Percentiles rank a stretch among this genome's conserved stretches.
Conservation (phyloP, 495 filamentous ascomycete species). For the Trichocladium antarcticum region DNA sequence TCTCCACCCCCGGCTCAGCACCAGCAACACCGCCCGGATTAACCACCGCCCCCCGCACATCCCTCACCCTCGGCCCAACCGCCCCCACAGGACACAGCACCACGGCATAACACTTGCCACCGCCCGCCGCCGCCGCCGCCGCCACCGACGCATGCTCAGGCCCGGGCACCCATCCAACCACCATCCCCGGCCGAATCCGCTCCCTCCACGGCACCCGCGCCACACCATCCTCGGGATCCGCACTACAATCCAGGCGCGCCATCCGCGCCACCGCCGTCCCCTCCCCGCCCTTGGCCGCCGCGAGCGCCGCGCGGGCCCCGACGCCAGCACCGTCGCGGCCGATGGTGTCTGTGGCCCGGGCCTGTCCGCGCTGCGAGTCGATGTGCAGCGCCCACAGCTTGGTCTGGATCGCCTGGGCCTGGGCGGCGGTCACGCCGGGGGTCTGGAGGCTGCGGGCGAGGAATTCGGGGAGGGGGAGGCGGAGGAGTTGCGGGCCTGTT, state of each 20-base stretch:
- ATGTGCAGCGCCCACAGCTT: slow-evolving; percentile 29
- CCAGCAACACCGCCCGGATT: slow-evolving; percentile 2
- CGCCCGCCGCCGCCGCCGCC: neutral
- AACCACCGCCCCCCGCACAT: slow-evolving; percentile 9
- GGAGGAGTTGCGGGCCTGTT: slow-evolving; percentile 18
- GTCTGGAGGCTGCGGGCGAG: slow-evolving; percentile 17
- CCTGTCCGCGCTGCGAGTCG: slow-evolving; percentile 17
- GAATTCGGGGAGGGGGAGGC: slow-evolving; percentile 16
- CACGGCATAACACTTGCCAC: slow-evolving; percentile 2
- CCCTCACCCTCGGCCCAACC: slow-evolving; percentile 11
- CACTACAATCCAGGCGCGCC: slow-evolving; percentile 8
- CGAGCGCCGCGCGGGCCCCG: too few species aligned
- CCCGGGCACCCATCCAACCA: slow-evolving; percentile 10
- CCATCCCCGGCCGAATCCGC: slow-evolving; percentile 28
- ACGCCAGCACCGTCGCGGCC: too few species aligned
- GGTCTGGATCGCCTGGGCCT: slow-evolving; percentile 24
- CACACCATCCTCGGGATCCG: slow-evolving; percentile 9
- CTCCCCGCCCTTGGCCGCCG: too few species aligned
- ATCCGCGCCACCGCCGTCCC: too few species aligned
- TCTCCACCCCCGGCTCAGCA: neutral
- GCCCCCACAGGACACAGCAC: slow-evolving; percentile 11
- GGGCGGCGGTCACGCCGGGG: slow-evolving; percentile 13
- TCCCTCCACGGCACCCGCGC: slow-evolving; percentile 19
- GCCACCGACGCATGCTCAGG: neutral
- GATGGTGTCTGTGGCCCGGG: neutral